phyloP scores from a whole-genome alignment of 306 rosid species.

The Acmispon strigosus region DNA sequence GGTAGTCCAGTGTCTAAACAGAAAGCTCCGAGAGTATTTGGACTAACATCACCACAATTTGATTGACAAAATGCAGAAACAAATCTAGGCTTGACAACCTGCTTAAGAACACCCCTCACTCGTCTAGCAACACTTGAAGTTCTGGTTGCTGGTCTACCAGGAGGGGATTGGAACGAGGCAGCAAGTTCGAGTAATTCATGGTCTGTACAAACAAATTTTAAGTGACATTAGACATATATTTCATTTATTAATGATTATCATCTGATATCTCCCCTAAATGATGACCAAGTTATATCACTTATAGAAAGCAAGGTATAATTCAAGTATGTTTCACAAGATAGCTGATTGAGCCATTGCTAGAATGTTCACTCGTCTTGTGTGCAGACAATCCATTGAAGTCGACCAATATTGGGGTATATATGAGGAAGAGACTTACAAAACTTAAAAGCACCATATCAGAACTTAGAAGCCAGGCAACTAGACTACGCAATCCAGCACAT shows the following conservation, averaged over 20 bases:
- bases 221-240: neutral
- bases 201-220: conserved; percentile 41
- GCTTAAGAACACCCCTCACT: conserved; percentile 69
- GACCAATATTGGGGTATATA: neutral
- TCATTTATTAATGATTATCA: neutral
- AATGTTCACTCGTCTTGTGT: neutral
- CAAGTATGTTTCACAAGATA: neutral
- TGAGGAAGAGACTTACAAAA: neutral
- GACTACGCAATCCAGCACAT: neutral
- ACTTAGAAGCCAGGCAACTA: neutral
- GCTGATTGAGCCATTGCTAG: neutral
- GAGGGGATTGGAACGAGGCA: conserved; percentile 71
- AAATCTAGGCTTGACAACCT: conserved; percentile 63
- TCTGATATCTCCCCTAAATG: neutral
- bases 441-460: neutral
- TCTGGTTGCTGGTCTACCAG: conserved; percentile 68
- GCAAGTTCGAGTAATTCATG: conserved; percentile 85
- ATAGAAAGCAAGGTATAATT: conserved; percentile 3
- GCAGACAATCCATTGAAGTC: neutral
- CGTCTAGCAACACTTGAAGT: conserved; percentile 65
- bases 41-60: conserved; percentile 98
- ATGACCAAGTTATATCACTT: neutral
- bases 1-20: conserved; percentile 83
- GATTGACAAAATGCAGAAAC: conserved; percentile 97
- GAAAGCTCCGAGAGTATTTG: conserved; percentile 86